These are phyloP conservation scores for Coniochaeta sp. DNA, from an alignment of 2,329 filamentous ascomycete species.

Conservation along the genomic window DNA sequence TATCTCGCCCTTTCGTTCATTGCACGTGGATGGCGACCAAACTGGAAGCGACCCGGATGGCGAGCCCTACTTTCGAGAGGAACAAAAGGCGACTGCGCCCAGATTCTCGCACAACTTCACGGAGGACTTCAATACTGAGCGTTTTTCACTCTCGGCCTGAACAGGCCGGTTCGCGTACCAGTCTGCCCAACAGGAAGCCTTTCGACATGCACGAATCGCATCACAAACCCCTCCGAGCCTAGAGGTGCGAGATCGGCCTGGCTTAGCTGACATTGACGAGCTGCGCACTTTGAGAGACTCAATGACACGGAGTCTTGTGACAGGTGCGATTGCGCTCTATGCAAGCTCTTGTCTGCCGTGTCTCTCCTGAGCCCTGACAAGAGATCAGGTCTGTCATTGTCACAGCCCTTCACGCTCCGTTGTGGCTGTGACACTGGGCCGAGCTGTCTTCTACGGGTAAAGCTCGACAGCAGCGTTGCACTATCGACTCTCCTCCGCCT, in stretches of 20 bases:
- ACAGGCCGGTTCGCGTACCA: not conserved
- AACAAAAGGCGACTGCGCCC: not conserved
- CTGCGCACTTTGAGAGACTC: not conserved
- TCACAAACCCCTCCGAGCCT: no score
- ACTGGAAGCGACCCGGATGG: not conserved
- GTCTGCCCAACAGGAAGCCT: not conserved
- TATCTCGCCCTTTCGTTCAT: not conserved
- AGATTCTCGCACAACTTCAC: not conserved
- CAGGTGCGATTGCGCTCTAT: no score
- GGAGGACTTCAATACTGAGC: not conserved
- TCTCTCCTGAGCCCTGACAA: no score
- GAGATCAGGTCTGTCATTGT: not conserved
- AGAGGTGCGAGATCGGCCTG: not conserved
- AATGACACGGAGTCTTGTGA: not conserved
- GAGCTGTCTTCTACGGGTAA: no score
- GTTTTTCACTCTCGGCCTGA: no score
- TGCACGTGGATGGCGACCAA: not conserved
- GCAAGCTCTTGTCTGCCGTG: not conserved
- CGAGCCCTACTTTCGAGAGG: not conserved
- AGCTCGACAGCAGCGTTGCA: not conserved
- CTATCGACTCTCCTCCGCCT: not conserved
- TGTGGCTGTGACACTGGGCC: no score
- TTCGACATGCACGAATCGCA: no score
- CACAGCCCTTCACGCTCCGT: no score
- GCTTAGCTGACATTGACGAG: not conserved